Conservation (phyloP, 768 basidiomycete genomes). For the Naematelia encephala region DNA sequence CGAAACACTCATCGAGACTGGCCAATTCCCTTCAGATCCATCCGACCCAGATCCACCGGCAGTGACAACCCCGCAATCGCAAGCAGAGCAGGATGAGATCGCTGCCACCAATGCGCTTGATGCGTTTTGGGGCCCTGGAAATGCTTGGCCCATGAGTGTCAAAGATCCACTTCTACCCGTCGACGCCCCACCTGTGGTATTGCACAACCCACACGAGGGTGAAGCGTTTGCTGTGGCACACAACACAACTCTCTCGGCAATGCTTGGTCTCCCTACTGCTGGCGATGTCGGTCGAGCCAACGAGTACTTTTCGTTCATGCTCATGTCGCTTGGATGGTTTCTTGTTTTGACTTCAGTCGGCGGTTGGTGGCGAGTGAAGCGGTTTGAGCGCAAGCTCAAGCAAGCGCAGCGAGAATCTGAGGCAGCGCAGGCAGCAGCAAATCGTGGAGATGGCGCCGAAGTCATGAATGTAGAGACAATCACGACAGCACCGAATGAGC, state of each 20-base stretch:
- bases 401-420: constrained; percentile 35
- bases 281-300: constrained; percentile 55
- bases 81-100: constrained; percentile 24
- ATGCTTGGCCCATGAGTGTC: constrained; percentile 34
- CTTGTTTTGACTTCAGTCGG: constrained; percentile 77
- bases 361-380: constrained; percentile 56
- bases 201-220: constrained; percentile 40
- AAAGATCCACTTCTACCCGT: constrained; percentile 17
- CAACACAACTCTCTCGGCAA: constrained; percentile 41
- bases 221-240: constrained; percentile 36
- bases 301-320: constrained; percentile 85
- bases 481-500: constrained; percentile 1
- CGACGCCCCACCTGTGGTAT: constrained; percentile 25
- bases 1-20: constrained; percentile 47
- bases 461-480: constrained; percentile 2
- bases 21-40: constrained; percentile 40
- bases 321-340: constrained; percentile 92
- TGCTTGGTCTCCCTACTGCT: constrained; percentile 39
- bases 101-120: constrained; percentile 41
- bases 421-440: constrained; percentile 34
- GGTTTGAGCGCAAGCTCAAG: constrained; percentile 40
- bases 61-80: constrained; percentile 4
- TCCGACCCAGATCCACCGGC: constrained; percentile 27
- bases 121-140: constrained; percentile 34
- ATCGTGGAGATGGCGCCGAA: constrained; percentile 22